Conservation (phyloP, 176 grass and related monocot genomes). For the sorghum (Sorghum bicolor) region Sorghum_bicolor_NCBIv3 NC_012875.2:55074501-55075000, state of each 20-base stretch:
- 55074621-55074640: neutral
- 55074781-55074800: conserved; percentile 8
- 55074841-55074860: conserved; percentile 39
- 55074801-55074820: conserved; percentile 55
- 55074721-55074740: conserved; percentile 52
- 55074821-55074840: conserved; percentile 41
- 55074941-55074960: conserved; percentile 32
- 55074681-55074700: neutral
- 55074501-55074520: neutral
- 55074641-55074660: neutral
- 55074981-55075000: neutral
- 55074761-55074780: conserved; percentile 34
- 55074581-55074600: neutral
- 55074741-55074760: conserved; percentile 33
- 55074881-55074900: conserved; percentile 47
- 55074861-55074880: conserved; percentile 32
- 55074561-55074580: neutral
- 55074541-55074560: conserved; percentile 47
- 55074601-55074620: neutral
- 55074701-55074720: conserved; percentile 44
- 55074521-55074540: neutral
- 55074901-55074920: conserved; percentile 48
- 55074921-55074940: conserved; percentile 45
- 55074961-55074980: conserved; percentile 38
- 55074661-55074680: neutral